These are phyloP conservation scores for Trichomonascaceae sp. DNA, from an alignment of 1,139 yeast genomes.

Conservation along the genomic window DNA sequence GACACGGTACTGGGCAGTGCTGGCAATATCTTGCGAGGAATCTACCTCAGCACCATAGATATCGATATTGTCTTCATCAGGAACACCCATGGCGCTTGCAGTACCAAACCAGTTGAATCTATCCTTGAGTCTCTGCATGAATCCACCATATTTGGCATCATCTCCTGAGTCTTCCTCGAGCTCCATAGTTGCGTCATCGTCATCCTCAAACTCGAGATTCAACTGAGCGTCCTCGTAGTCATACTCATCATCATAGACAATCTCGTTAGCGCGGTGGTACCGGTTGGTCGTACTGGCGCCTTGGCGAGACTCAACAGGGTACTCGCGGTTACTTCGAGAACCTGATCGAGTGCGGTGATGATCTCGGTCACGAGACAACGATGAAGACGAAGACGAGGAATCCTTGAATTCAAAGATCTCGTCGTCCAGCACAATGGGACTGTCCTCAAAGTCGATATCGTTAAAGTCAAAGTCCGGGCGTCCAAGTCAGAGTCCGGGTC, in stretches of 20 bases:
- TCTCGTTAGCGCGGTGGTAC: not conserved
- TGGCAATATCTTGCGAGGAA: not conserved
- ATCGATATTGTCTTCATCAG: not conserved
- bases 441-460: constrained; percentile 4
- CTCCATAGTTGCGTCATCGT: constrained; percentile 3
- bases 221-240: constrained; percentile 1
- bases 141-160: not conserved
- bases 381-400: not conserved
- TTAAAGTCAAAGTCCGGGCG: constrained; percentile 2
- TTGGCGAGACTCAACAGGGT: not conserved
- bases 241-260: not conserved
- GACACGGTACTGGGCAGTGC: not conserved
- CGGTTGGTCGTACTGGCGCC: not conserved
- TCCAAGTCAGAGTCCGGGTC: not conserved
- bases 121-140: not conserved
- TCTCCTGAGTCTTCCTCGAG: constrained; percentile 7
- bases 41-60: not conserved
- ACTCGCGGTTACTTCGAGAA: not conserved
- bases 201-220: not conserved
- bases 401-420: constrained; percentile 1
- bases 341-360: not conserved
- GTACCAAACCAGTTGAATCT: not conserved
- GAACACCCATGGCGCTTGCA: not conserved
- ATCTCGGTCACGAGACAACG: not conserved
- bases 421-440: constrained; percentile 1